A percentile compares a stretch with the other conserved stretches of the same genome.
These are phyloP conservation scores for Claviceps pazoutovae DNA, from an alignment of 2,329 filamentous ascomycete species.

Conservation along the genomic window DNA sequence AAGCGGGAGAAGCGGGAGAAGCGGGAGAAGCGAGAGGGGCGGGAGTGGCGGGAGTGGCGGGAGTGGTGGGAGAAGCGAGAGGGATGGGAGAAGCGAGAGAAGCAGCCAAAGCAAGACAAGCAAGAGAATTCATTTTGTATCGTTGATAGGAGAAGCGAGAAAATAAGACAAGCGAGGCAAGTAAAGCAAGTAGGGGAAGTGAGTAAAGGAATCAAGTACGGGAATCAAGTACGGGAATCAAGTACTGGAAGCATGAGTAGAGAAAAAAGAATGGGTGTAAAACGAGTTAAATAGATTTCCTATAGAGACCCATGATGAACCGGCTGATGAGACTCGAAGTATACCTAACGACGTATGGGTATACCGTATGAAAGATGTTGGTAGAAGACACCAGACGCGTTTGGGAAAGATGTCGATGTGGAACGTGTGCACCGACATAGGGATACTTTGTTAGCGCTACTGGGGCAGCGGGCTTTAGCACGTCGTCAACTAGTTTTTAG, in stretches of 20 bases:
- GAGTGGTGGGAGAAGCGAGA: neutral
- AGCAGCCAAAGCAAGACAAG: neutral
- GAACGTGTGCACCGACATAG: neutral
- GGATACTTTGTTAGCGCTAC: neutral
- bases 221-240: no score
- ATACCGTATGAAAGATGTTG: neutral
- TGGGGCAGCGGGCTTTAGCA: no score
- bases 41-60: no score
- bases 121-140: neutral
- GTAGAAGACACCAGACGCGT: conserved; percentile 1
- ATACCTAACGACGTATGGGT: neutral
- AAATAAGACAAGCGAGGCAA: neutral
- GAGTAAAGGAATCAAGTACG: no score
- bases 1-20: no score
- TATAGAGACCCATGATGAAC: neutral
- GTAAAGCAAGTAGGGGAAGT: no score
- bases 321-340: conserved; percentile 6
- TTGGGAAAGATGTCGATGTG: conserved; percentile 1
- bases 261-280: neutral
- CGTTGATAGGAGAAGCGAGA: neutral
- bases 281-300: neutral
- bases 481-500: neutral
- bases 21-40: neutral
- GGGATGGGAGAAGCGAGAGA: neutral
- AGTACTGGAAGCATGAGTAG: neutral